These are phyloP conservation scores for Umbelopsis sp. DNA, from an alignment of 192 early-diverging fungal species.

Conservation along the genomic window DNA sequence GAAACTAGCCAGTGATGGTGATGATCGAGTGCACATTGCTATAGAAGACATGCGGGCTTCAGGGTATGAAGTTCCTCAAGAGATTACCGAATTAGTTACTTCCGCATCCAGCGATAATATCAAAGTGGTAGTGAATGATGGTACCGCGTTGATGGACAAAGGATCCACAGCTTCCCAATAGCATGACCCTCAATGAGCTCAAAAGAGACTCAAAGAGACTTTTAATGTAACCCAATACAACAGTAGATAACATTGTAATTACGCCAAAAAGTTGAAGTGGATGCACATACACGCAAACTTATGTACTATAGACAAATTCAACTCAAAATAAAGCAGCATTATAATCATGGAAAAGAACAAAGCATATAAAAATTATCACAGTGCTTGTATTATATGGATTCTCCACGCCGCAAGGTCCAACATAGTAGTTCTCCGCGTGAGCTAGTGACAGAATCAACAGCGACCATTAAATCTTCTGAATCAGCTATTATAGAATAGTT, in stretches of 20 bases:
- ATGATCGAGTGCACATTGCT: slow-evolving; percentile 58
- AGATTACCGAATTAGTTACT: neutral
- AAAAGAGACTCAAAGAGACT: neutral
- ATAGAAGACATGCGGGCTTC: slow-evolving; percentile 65
- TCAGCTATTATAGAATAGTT: neutral
- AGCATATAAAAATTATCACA: neutral
- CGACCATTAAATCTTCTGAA: neutral
- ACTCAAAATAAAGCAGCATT: too few relatives aligned
- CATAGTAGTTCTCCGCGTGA: neutral
- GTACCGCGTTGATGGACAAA: too few relatives aligned
- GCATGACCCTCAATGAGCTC: too few relatives aligned
- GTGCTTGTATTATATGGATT: neutral
- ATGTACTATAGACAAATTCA: neutral
- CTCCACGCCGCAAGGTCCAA: neutral
- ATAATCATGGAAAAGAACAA: neutral
- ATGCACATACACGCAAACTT: neutral
- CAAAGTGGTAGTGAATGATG: too few relatives aligned
- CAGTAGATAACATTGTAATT: too few relatives aligned
- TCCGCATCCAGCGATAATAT: neutral
- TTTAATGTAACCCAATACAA: too few relatives aligned
- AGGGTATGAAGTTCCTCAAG: slow-evolving; percentile 38
- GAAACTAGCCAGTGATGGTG: slow-evolving; percentile 56
- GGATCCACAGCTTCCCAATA: neutral
- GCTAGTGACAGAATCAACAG: neutral
- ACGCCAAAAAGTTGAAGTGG: too few relatives aligned